These are phyloP conservation scores for Cronartium ribicola DNA, from an alignment of 1,284 basidiomycete species.

Conservation along the genomic window DNA sequence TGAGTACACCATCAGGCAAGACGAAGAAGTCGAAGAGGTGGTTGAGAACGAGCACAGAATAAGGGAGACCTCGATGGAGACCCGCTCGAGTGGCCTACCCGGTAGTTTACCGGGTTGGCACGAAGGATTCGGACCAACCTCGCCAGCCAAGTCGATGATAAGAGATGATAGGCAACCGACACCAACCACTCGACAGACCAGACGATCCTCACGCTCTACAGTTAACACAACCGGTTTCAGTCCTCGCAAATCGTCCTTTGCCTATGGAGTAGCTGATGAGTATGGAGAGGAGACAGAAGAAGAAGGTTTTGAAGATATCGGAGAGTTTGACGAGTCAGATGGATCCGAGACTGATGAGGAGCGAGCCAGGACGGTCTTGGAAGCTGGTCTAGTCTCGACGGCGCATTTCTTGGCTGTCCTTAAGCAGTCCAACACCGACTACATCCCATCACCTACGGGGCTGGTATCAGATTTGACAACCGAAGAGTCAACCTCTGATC, in stretches of 20 bases:
- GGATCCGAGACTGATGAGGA: constrained; percentile 27
- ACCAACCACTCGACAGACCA: constrained; percentile 5
- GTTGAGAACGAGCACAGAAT: background rate
- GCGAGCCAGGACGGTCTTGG: background rate
- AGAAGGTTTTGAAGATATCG: constrained; percentile 2
- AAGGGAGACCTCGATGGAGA: background rate
- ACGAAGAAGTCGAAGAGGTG: constrained; percentile 18
- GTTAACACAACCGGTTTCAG: constrained; percentile 12
- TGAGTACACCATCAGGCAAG: background rate
- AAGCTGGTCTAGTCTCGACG: constrained; percentile 20
- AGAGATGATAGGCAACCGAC: background rate
- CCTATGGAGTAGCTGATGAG: background rate
- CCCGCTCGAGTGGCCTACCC: background rate
- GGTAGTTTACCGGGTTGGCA: constrained; percentile 1
- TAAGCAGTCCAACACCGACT: constrained; percentile 34
- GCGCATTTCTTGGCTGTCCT: constrained; percentile 25
- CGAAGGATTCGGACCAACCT: background rate
- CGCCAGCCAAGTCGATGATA: background rate
- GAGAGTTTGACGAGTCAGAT: constrained; percentile 5
- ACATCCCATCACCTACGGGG: background rate
- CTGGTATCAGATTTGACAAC: constrained; percentile 1
- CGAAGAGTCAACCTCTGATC: constrained; percentile 11
- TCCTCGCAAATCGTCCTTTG: constrained; percentile 1
- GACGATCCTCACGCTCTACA: constrained; percentile 15
- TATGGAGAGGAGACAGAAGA: constrained; percentile 6